phyloP scores from a whole-genome alignment of 768 basidiomycete species.

The Lyophyllum shimeji region DNA sequence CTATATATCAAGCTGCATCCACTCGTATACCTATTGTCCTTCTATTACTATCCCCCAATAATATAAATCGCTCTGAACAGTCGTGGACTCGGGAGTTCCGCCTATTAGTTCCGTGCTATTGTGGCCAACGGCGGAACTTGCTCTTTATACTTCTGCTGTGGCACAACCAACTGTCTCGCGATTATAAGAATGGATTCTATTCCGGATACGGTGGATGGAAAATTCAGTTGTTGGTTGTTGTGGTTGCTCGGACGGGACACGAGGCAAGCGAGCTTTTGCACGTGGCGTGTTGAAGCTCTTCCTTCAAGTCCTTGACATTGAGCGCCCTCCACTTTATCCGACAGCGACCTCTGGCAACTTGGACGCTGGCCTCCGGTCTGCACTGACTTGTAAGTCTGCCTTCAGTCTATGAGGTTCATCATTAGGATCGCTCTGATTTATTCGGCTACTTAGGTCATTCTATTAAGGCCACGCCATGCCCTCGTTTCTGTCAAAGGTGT shows the following conservation, averaged over 20 bases:
- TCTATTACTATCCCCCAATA: not conserved
- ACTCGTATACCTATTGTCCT: not conserved
- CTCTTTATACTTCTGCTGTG: too few relatives aligned
- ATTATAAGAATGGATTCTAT: not conserved
- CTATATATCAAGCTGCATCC: conserved; percentile 1
- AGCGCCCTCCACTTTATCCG: conserved; percentile 6
- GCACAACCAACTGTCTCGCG: too few relatives aligned
- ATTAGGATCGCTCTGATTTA: conserved; percentile 7
- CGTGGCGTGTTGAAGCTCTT: conserved; percentile 15
- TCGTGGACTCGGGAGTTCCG: too few relatives aligned
- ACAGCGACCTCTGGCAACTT: conserved; percentile 9
- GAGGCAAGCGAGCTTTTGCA: conserved; percentile 4
- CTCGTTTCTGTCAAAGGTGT: conserved; percentile 76
- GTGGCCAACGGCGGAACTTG: too few relatives aligned
- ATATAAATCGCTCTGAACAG: not conserved
- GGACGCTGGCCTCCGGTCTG: conserved; percentile 13
- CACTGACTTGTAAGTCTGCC: conserved; percentile 8
- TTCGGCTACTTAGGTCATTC: conserved; percentile 8
- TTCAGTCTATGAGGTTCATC: not conserved
- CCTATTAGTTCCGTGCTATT: too few relatives aligned
- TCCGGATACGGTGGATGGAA: too few relatives aligned
- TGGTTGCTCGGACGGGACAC: not conserved
- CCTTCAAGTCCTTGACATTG: conserved; percentile 6
- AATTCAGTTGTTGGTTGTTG: not conserved
- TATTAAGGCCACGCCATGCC: conserved; percentile 45